These are phyloP conservation scores for Ophiostoma piceae DNA, from an alignment of 2,329 filamentous ascomycete species.

Conservation along the genomic window DNA sequence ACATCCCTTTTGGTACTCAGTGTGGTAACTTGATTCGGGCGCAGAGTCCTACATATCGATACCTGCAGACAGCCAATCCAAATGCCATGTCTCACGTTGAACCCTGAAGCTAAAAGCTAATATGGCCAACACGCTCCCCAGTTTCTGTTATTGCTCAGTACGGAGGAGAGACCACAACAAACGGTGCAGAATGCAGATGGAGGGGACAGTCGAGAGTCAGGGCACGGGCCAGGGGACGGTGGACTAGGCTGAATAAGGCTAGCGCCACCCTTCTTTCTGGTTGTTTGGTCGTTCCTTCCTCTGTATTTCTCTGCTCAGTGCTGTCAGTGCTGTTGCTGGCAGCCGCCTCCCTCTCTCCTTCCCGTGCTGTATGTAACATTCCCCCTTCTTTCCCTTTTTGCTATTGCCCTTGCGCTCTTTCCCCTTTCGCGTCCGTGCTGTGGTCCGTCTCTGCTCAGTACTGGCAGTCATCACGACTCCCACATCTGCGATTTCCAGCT, in stretches of 20 bases:
- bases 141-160: background rate
- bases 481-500: background rate
- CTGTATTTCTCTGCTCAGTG: constrained; percentile 12
- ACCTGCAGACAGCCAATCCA: background rate
- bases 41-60: background rate
- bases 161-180: background rate
- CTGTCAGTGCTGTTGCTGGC: constrained; percentile 8
- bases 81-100: background rate
- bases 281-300: constrained; percentile 24
- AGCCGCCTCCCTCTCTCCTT: constrained; percentile 16
- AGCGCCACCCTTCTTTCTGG: constrained; percentile 23
- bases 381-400: constrained; percentile 17
- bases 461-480: constrained; percentile 9
- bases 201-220: constrained; percentile 24
- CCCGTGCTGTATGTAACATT: background rate
- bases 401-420: constrained; percentile 16
- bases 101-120: constrained; percentile 11
- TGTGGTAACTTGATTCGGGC: background rate
- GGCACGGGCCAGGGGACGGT: constrained; percentile 24
- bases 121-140: background rate
- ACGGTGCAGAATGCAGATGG: constrained; percentile 18
- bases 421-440: background rate
- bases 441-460: background rate
- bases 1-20: background rate
- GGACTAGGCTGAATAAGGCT: constrained; percentile 23